Evolutionary conservation across 2,329 filamentous ascomycete genomes (phyloP).

Genomic region (Ceratocystis albifundus): DNA sequence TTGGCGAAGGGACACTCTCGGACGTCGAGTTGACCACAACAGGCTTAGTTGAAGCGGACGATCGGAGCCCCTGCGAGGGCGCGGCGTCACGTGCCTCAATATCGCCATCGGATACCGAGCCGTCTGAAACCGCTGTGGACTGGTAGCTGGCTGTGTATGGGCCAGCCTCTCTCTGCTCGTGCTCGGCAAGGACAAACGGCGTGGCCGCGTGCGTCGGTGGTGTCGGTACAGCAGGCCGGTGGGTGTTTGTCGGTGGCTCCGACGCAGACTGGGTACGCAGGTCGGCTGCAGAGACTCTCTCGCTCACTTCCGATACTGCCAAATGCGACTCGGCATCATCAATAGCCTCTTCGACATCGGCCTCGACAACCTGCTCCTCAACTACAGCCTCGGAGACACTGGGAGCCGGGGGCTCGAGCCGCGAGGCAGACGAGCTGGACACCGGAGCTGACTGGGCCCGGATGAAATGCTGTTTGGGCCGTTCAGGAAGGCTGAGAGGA

Average conservation of each 20-base stretch:
- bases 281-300: neutral
- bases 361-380: neutral
- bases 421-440: neutral
- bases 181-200: neutral
- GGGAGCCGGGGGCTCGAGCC: neutral
- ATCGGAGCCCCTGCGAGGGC: neutral
- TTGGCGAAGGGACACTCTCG: neutral
- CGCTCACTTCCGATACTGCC: neutral
- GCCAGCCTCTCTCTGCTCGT: neutral
- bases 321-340: neutral
- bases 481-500: neutral
- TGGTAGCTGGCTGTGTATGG: neutral
- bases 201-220: conserved; percentile 13
- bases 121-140: neutral
- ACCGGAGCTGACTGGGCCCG: neutral
- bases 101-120: neutral
- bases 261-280: neutral
- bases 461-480: neutral
- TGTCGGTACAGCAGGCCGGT: conserved; percentile 11
- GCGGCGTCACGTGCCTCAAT: neutral
- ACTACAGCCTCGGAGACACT: neutral
- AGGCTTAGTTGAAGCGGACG: neutral
- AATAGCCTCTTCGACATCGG: neutral
- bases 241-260: neutral
- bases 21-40: neutral